A percentile compares a stretch with the other conserved stretches of the same genome.
Conservation (phyloP, 257 asterid genomes). For the Paulownia fortunei region DNA sequence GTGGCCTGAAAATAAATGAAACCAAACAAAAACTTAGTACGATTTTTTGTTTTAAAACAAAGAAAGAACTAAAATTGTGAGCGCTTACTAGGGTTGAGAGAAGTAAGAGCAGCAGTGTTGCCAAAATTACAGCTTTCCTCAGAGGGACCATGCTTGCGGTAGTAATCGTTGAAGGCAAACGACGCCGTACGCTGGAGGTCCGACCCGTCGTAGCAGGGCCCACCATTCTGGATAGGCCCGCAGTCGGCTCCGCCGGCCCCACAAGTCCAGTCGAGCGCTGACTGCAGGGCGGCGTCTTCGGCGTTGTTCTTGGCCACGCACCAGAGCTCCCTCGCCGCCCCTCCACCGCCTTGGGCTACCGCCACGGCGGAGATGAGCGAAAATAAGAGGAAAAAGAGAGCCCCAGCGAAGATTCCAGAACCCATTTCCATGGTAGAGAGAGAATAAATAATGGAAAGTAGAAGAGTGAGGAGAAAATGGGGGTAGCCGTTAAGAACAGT, state of each 20-base stretch:
- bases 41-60: not conserved
- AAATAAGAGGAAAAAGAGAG: slow-evolving; percentile 25
- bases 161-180: slow-evolving; percentile 82
- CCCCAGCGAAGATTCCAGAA: slow-evolving; percentile 29
- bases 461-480: not conserved
- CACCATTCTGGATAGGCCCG: slow-evolving; percentile 72
- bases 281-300: slow-evolving; percentile 70
- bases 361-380: slow-evolving; percentile 29
- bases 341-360: slow-evolving; percentile 52
- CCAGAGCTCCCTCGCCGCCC: slow-evolving; percentile 67
- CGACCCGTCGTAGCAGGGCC: slow-evolving; percentile 79
- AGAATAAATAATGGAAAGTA: not conserved
- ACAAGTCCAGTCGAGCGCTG: slow-evolving; percentile 88
- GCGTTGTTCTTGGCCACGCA: slow-evolving; percentile 97
- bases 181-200: slow-evolving; percentile 81
- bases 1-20: slow-evolving; percentile 55
- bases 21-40: not conserved
- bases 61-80: not conserved
- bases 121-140: slow-evolving; percentile 67
- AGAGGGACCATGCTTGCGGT: slow-evolving; percentile 52
- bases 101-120: slow-evolving; percentile 75
- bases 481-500: slow-evolving; percentile 7
- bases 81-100: slow-evolving; percentile 79
- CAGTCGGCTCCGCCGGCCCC: slow-evolving; percentile 85
- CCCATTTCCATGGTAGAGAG: slow-evolving; percentile 31